phyloP scores from a whole-genome alignment of 2,329 filamentous ascomycete species.

The Ambrosiella cleistominuta region DNA sequence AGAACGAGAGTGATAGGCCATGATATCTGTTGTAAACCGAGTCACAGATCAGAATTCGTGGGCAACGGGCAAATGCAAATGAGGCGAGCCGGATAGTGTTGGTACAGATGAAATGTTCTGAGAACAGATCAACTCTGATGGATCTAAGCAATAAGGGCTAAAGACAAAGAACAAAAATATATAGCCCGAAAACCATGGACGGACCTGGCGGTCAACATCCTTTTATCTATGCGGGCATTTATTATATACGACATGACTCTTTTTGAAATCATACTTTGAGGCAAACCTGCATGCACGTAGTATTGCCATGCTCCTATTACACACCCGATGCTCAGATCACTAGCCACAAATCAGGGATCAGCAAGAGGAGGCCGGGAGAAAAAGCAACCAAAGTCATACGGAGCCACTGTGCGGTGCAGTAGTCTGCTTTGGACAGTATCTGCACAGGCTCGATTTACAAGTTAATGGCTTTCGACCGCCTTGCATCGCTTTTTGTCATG shows the following conservation, averaged over 20 bases:
- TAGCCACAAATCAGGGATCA: neutral
- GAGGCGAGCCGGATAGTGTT: no score
- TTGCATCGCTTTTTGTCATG: neutral
- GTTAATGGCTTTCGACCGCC: neutral
- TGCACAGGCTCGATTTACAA: neutral
- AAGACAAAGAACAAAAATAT: neutral
- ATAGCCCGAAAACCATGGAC: neutral
- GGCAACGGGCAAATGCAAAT: no score
- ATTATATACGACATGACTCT: no score
- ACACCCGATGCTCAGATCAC: neutral
- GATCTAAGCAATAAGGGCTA: neutral
- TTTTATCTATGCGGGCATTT: neutral
- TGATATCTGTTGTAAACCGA: neutral
- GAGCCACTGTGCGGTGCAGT: neutral
- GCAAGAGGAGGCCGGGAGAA: neutral
- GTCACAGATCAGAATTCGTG: no score
- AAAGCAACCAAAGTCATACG: neutral
- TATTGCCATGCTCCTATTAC: neutral
- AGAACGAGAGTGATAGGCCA: conserved; percentile 10
- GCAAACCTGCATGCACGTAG: neutral
- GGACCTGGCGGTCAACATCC: neutral
- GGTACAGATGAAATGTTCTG: neutral
- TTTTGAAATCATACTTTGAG: neutral
- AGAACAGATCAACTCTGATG: neutral
- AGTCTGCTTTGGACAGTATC: neutral